Base-by-base conservation (phyloP, 2,329 filamentous ascomycete genomes). In the Beauveria pseudobassiana region DNA sequence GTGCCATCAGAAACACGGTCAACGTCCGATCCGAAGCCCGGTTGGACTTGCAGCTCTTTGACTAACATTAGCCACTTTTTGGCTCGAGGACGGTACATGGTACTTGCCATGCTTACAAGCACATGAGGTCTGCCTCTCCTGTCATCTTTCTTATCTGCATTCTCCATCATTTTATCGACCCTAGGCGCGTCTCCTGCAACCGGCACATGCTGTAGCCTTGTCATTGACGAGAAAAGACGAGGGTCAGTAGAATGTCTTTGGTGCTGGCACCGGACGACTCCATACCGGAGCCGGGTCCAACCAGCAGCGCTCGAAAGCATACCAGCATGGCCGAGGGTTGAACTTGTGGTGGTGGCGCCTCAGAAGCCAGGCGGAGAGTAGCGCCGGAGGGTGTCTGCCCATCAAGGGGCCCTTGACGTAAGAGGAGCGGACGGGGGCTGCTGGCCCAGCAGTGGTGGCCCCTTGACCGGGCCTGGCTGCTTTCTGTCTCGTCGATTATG, bases 301-400 rank as follows among this genome's bases (percentile, higher is more conserved):
- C 57, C 57, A 52, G 57, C 38, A 18, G 18, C n/a, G 9, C 48
- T 42, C 20, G 45, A 58, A 58, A 58, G 2, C 45, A 30, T 7
- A 8, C 5, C 18, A 26, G 38, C 28, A 34, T 34, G 30, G 30
- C 30, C 30, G 30, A 34, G 42, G 54, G 40, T 30, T 57, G 26
- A 45, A n/a, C 24, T 48, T 10, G 20, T 42, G 38, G n/a, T 55
- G 45, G 46, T 51, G 56, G 42, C 53, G 53, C 40, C 22, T 56
- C 24, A 56, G 45, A 46, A 51, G 56, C 56, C 46, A 40, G 57
- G 48, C 57, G 38, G 48, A 52, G 38, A 45, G 48, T 45, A 51
- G 57, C 57, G 57, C 57, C 48, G 3, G 48, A 59, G 46, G 56
- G 48, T 22, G 57, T 59, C 57, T 18, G 46, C 22, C 26, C 48